phyloP scores from a whole-genome alignment of 176 grass and related monocot species.

The Olyra latifolia region DNA sequence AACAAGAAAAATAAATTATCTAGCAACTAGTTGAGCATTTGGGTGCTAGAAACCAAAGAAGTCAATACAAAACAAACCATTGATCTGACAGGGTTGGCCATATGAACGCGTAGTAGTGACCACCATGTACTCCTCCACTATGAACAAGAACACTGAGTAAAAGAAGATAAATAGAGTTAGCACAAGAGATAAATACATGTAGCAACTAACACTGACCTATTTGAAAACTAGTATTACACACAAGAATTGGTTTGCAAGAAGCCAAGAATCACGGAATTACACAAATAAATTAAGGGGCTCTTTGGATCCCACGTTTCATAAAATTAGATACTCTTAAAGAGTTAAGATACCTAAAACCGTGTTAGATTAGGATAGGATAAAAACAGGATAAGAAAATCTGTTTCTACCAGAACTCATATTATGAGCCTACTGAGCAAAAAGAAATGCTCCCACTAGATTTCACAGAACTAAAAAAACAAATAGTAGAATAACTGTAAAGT shows the following conservation, averaged over 20 bases:
- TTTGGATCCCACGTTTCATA: background rate
- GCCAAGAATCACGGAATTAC: constrained; percentile 1
- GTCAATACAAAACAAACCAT: constrained; percentile 55
- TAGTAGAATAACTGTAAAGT: background rate
- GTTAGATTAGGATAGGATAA: background rate
- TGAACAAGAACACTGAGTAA: constrained; percentile 89
- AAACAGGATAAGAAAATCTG: background rate
- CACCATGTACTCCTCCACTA: constrained; percentile 92
- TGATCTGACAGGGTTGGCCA: constrained; percentile 73
- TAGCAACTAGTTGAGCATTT: constrained; percentile 21
- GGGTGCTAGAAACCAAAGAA: constrained; percentile 7
- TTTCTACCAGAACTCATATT: background rate
- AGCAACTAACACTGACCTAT: background rate
- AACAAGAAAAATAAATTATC: background rate
- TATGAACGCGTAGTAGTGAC: constrained; percentile 95
- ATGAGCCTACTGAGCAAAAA: background rate
- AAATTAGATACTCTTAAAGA: constrained; percentile 11
- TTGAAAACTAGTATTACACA: constrained; percentile 4
- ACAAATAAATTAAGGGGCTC: constrained; percentile 3
- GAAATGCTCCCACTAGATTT: background rate
- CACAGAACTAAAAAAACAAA: background rate
- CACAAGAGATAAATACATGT: constrained; percentile 16
- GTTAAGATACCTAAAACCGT: constrained; percentile 18
- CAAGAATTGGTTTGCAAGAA: constrained; percentile 3
- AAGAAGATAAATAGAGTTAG: constrained; percentile 42